A percentile compares a stretch with the other conserved stretches of the same genome.
These are phyloP conservation scores for Chlamydomonas incerta DNA, from an alignment of 139 green algal genomes.

Conservation along the genomic window DNA sequence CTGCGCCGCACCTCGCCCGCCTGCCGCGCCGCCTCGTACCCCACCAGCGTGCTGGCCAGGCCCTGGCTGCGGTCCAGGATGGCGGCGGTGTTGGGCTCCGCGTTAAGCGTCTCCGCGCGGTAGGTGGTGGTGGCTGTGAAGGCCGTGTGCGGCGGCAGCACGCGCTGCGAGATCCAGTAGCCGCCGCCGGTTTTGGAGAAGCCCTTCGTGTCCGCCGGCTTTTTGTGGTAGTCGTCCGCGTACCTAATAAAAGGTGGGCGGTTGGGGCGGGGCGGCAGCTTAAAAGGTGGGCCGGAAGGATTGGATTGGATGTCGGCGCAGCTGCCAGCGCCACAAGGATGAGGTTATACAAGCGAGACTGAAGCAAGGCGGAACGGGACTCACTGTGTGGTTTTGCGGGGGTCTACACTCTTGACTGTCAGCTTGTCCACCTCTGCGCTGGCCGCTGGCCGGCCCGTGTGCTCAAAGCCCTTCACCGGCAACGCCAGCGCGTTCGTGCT, in stretches of 20 bases:
- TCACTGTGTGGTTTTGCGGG: constrained; percentile 24
- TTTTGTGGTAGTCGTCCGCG: constrained; percentile 29
- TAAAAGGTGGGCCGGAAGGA: too few species aligned
- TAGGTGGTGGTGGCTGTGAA: constrained; percentile 67
- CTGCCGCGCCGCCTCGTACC: constrained; percentile 51
- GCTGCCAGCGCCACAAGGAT: too few species aligned
- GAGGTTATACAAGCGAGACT: too few species aligned
- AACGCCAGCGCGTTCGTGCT: constrained; percentile 29
- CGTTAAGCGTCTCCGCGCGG: constrained; percentile 57
- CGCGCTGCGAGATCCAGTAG: constrained; percentile 52
- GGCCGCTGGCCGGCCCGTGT: constrained; percentile 52
- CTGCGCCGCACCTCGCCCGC: constrained; percentile 20
- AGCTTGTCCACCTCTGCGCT: not conserved
- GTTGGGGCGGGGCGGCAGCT: too few species aligned
- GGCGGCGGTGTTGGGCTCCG: constrained; percentile 27
- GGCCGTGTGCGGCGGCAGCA: not conserved
- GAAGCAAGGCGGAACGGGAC: not conserved
- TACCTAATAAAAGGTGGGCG: constrained; percentile 25
- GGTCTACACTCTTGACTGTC: not conserved
- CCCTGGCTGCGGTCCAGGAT: constrained; percentile 46
- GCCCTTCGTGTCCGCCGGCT: constrained; percentile 41
- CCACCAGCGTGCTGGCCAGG: constrained; percentile 40
- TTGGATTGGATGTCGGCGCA: too few species aligned
- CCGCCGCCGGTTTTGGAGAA: constrained; percentile 51
- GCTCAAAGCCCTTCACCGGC: constrained; percentile 55